Evolutionary conservation across 352 stramenopile species (phyloP).

Genomic region (Globisporangium perplexum): DNA sequence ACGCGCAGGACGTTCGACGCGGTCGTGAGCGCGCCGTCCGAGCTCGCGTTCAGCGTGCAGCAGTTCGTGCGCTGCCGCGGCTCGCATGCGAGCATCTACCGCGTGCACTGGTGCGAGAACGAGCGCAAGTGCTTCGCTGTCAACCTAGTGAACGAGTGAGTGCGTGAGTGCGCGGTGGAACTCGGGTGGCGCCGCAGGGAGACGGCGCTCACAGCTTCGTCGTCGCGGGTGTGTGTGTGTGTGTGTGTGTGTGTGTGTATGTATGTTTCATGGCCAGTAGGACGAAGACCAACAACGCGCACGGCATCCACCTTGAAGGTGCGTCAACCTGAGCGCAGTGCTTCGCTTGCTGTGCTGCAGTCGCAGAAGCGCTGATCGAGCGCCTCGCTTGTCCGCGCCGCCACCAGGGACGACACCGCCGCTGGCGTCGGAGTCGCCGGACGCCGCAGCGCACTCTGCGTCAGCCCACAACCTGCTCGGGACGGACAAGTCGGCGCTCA

Average conservation of each 20-base stretch:
- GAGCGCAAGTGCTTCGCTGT: slow-evolving; percentile 59
- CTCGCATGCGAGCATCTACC: slow-evolving; percentile 62
- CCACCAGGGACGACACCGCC: neutral
- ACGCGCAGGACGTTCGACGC: slow-evolving; percentile 49
- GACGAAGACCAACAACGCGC: slow-evolving; percentile 7
- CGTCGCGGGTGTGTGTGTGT: neutral
- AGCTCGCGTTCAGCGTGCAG: slow-evolving; percentile 59
- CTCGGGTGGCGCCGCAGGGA: too few species aligned
- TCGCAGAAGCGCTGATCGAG: neutral
- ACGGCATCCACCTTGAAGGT: slow-evolving; percentile 1
- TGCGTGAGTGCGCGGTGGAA: too few species aligned
- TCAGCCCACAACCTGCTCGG: neutral
- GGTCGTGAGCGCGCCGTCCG: slow-evolving; percentile 44
- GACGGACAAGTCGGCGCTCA: slow-evolving; percentile 3
- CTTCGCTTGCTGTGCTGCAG: neutral
- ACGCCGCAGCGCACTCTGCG: neutral
- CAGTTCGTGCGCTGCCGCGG: slow-evolving; percentile 69
- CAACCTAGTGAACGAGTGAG: slow-evolving; percentile 72
- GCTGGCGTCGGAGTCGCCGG: neutral
- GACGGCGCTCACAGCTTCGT: too few species aligned
- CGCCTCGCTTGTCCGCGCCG: neutral
- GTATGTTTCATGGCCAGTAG: neutral
- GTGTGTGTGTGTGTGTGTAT: neutral
- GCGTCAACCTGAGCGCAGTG: neutral
- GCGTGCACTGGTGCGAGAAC: slow-evolving; percentile 47